Base-by-base conservation (phyloP, 805 yeast genomes). In the Kodamaea hsintzibuensis region DNA sequence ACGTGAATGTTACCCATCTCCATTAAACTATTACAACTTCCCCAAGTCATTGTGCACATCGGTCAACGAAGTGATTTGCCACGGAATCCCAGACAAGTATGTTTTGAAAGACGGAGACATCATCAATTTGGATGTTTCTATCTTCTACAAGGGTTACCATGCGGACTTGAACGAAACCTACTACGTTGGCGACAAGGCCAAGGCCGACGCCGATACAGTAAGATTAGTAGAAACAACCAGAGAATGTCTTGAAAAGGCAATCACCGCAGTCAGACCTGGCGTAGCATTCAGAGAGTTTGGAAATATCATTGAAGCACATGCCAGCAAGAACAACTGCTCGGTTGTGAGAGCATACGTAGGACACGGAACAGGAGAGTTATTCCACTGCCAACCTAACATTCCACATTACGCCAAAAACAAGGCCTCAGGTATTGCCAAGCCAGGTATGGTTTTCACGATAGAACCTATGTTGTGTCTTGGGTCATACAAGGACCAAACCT, bases 401-500 rank as follows among this genome's bases (percentile, higher is more conserved):
- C 97, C 98, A 2, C 99, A 95, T 71, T 95, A 95, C 67, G 96
- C 95, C 18, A 86, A 85, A 62, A 95, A 92, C 75, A 93, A 93
- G 75, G 89, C 97, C 7, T 80, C 92, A 47, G 99, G 99, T 55
- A 85, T 90, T 45, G 92, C 95, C 76, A 90, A 90, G 69, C 93
- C 97, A 18, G 99, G 99, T 18, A 89, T 92, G 87, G 91, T 89
- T 12, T 95, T 95, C 78, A 95, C 99, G 18, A 90, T 95, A 54
- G 99, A 95, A 73, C 99, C 99, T 46, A 95, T 95, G 99, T 82
- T 95, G 61, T 88, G 90, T 67, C 76, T 85, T 59, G 99, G 99
- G 7, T 75, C 87, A 0, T 87, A 82, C 75, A 82, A 82, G 65
- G 98, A 92, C 70, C 72, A 81, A 55, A 77, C 85, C 53, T 95